A percentile compares a stretch with the other conserved stretches of the same genome.
phyloP scores from a whole-genome alignment of 805 yeast species.

The Ogataea minuta region DNA sequence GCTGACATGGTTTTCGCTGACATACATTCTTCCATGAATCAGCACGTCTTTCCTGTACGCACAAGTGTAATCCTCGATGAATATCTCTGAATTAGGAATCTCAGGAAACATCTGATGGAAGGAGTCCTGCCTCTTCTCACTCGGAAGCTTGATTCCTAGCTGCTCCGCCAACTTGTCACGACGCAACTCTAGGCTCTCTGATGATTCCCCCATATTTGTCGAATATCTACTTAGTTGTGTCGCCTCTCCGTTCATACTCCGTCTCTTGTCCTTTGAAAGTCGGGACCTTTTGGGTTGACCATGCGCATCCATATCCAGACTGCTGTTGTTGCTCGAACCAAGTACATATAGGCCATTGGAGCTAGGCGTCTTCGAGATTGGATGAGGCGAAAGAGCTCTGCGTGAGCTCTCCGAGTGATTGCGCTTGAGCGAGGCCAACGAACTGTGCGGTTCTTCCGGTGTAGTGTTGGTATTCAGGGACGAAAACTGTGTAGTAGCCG shows the following conservation, averaged over 20 bases:
- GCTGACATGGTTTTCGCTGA: constrained; percentile 53
- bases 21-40: constrained; percentile 63
- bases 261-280: constrained; percentile 12
- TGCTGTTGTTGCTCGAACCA: constrained; percentile 12
- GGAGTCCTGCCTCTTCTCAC: constrained; percentile 53
- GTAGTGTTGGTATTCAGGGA: constrained; percentile 19
- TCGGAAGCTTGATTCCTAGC: constrained; percentile 36
- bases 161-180: constrained; percentile 18
- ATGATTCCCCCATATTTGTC: constrained; percentile 9
- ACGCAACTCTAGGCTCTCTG: constrained; percentile 5
- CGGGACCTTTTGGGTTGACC: constrained; percentile 17
- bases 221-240: constrained; percentile 13
- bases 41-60: constrained; percentile 64
- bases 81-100: constrained; percentile 47
- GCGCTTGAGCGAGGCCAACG: constrained; percentile 1
- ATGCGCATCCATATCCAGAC: constrained; percentile 16
- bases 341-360: constrained; percentile 3
- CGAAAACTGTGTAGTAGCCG: constrained; percentile 11
- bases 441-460: constrained; percentile 4
- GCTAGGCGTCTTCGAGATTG: constrained; percentile 11
- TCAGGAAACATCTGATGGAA: constrained; percentile 60
- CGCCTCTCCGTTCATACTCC: constrained; percentile 9
- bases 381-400: constrained; percentile 17
- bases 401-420: constrained; percentile 18
- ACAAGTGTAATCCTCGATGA: constrained; percentile 63